These are phyloP conservation scores for Emergomyces africanus DNA, from an alignment of 2,329 filamentous ascomycete species.

Conservation along the genomic window DNA sequence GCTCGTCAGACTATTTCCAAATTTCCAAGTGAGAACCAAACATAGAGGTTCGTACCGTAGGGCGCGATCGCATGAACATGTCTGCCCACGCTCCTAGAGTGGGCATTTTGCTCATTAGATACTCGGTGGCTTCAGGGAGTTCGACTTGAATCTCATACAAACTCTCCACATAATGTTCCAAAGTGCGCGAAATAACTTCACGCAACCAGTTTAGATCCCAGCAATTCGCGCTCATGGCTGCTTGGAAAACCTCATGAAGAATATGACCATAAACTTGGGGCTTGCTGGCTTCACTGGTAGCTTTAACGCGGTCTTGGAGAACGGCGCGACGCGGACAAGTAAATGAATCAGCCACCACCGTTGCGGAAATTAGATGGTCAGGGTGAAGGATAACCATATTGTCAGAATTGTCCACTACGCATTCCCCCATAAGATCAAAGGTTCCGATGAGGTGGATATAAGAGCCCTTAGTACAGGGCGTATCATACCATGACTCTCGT, in stretches of 20 bases:
- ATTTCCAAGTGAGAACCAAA: neutral
- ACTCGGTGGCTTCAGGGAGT: constrained; percentile 57
- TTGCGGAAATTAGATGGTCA: constrained; percentile 89
- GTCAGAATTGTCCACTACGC: constrained; percentile 66
- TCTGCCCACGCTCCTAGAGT: constrained; percentile 75
- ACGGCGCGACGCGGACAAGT: constrained; percentile 82
- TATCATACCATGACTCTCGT: constrained; percentile 77
- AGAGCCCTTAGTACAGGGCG: constrained; percentile 57
- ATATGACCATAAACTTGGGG: constrained; percentile 86
- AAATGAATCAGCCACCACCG: constrained; percentile 93
- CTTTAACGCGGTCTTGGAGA: constrained; percentile 88
- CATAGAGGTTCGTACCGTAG: constrained; percentile 41
- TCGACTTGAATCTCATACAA: constrained; percentile 77
- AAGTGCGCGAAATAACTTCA: constrained; percentile 52
- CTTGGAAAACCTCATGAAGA: constrained; percentile 90
- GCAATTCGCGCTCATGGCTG: constrained; percentile 66
- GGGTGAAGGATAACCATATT: constrained; percentile 88
- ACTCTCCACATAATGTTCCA: constrained; percentile 73
- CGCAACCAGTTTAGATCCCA: constrained; percentile 63
- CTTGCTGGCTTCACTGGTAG: constrained; percentile 64
- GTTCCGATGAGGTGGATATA: constrained; percentile 79
- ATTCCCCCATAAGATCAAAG: constrained; percentile 58
- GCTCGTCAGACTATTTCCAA: constrained; percentile 16
- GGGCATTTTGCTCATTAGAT: constrained; percentile 70
- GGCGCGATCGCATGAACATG: constrained; percentile 60